These are phyloP conservation scores for Lentinula lateritia DNA, from an alignment of 768 basidiomycete genomes.

Conservation along the genomic window DNA sequence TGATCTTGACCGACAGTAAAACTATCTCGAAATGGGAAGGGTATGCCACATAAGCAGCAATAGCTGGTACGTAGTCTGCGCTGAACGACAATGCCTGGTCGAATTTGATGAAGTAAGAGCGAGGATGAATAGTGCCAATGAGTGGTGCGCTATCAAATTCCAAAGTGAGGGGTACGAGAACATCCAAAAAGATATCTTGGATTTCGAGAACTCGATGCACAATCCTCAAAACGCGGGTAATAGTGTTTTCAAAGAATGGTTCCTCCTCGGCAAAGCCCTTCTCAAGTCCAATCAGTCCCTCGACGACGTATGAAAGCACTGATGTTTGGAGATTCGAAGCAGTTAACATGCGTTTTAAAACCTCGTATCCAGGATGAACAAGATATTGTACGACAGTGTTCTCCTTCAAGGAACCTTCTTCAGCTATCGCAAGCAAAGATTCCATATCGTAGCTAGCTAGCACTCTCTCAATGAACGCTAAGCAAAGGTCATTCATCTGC, in stretches of 20 bases:
- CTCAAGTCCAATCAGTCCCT: constrained; percentile 75
- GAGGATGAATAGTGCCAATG: constrained; percentile 50
- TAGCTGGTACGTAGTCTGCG: constrained; percentile 67
- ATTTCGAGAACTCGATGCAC: constrained; percentile 76
- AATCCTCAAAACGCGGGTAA: constrained; percentile 78
- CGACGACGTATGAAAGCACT: constrained; percentile 75
- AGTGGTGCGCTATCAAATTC: constrained; percentile 55
- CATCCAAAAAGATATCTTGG: constrained; percentile 86
- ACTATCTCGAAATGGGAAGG: constrained; percentile 68
- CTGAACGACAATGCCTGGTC: constrained; percentile 72
- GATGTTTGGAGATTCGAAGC: constrained; percentile 65
- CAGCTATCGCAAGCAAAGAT: constrained; percentile 52
- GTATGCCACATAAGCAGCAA: constrained; percentile 76
- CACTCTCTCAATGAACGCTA: constrained; percentile 81
- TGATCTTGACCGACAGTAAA: constrained; percentile 73
- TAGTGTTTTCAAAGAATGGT: constrained; percentile 66
- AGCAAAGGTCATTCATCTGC: constrained; percentile 79
- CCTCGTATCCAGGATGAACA: constrained; percentile 82
- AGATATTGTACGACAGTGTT: constrained; percentile 54
- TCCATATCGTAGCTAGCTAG: constrained; percentile 81
- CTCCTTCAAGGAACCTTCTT: constrained; percentile 44
- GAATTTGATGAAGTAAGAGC: constrained; percentile 67
- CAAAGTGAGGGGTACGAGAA: constrained; percentile 71
- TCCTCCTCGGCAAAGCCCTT: constrained; percentile 64
- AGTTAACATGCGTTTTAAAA: constrained; percentile 75